Conservation (phyloP, 2,329 filamentous ascomycete genomes). For the Arachnomyces sp. region DNA sequence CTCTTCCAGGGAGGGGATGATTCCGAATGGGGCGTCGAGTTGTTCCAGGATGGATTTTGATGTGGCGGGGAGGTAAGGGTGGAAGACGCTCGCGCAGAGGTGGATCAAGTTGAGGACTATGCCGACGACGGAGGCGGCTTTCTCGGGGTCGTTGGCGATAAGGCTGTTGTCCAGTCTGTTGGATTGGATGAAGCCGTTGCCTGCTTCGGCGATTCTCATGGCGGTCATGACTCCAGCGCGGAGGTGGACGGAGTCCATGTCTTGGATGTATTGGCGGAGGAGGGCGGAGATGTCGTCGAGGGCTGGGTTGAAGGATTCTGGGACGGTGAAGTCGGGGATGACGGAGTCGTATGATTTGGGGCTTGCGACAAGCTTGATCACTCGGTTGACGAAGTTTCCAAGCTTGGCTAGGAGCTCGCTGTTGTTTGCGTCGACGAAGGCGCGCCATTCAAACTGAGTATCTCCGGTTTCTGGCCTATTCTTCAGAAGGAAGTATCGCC, state of each 20-base stretch:
- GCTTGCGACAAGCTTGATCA: conserved; percentile 42
- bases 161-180: conserved; percentile 55
- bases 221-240: conserved; percentile 47
- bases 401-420: conserved; percentile 62
- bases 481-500: conserved; percentile 74
- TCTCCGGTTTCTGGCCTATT: conserved; percentile 71
- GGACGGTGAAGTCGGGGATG: conserved; percentile 48
- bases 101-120: conserved; percentile 77
- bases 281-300: conserved; percentile 43
- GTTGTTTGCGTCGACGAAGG: conserved; percentile 70
- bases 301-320: conserved; percentile 32
- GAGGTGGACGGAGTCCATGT: conserved; percentile 54
- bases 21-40: conserved; percentile 52
- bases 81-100: conserved; percentile 67
- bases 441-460: conserved; percentile 72
- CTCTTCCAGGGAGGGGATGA: conserved; percentile 49
- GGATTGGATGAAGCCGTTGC: conserved; percentile 53
- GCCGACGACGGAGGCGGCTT: conserved; percentile 58
- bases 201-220: conserved; percentile 50
- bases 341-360: conserved; percentile 60
- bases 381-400: conserved; percentile 58
- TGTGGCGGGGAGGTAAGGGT: conserved; percentile 80
- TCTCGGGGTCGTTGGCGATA: conserved; percentile 50
- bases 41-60: conserved; percentile 67
- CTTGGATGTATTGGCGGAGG: conserved; percentile 48